Evolutionary conservation across 179 eudicot species (phyloP).

Genomic region (Sideroxylon spinosum): DNA sequence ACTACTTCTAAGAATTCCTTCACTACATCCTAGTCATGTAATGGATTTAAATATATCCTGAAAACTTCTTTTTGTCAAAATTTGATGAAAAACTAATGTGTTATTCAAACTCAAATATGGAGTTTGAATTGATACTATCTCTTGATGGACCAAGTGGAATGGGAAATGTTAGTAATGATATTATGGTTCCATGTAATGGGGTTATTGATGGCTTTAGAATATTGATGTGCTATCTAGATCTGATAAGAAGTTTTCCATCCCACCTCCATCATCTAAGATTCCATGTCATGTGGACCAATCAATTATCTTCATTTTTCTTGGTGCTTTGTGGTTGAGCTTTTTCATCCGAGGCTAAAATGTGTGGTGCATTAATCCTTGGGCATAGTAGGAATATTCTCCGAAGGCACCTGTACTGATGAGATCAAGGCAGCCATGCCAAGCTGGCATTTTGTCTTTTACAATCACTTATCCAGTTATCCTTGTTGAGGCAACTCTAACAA

Average conservation of each 20-base stretch:
- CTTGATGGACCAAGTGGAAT: background rate
- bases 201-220: conserved; percentile 6
- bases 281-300: background rate
- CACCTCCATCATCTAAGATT: background rate
- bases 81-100: background rate
- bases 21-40: background rate
- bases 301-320: background rate
- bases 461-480: no score
- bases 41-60: background rate
- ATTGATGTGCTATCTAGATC: background rate
- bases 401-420: no score
- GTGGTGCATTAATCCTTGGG: background rate
- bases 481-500: no score
- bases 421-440: no score
- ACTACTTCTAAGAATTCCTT: background rate
- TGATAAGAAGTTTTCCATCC: background rate
- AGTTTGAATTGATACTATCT: background rate
- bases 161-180: background rate
- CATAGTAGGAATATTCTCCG: background rate
- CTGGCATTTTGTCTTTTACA: no score
- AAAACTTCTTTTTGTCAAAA: background rate
- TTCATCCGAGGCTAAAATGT: background rate
- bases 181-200: background rate
- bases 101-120: background rate
- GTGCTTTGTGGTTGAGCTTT: background rate